Conservation (phyloP, 2,329 filamentous ascomycete genomes). For the Monascus ruber region DNA sequence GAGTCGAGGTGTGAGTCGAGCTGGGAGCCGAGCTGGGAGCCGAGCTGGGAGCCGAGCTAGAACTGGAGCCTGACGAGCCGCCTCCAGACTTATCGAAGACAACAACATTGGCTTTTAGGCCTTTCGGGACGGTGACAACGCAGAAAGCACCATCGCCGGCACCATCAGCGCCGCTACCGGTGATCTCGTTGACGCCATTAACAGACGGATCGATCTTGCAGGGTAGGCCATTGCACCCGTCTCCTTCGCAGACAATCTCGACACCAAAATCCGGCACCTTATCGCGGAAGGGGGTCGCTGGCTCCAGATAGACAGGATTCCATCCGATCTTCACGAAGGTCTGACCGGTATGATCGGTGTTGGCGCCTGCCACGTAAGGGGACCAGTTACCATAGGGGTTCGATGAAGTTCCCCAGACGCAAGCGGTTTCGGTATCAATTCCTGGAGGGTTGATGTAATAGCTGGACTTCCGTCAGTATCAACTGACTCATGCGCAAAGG, state of each 20-base stretch:
- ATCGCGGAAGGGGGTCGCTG: slow-evolving; percentile 40
- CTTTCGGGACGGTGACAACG: slow-evolving; percentile 62
- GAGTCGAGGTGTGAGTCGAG: no score
- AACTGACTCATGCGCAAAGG: no score
- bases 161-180: slow-evolving; percentile 46
- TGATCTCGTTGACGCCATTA: slow-evolving; percentile 47
- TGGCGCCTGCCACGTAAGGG: slow-evolving; percentile 65
- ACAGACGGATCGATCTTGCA: slow-evolving; percentile 57
- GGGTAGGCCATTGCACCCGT: slow-evolving; percentile 59
- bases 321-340: slow-evolving; percentile 67
- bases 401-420: slow-evolving; percentile 56
- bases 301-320: slow-evolving; percentile 61
- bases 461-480: slow-evolving; percentile 30
- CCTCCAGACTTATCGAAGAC: slow-evolving; percentile 41
- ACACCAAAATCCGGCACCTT: slow-evolving; percentile 55
- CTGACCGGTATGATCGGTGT: slow-evolving; percentile 51
- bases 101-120: slow-evolving; percentile 55
- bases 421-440: slow-evolving; percentile 47
- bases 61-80: slow-evolving; percentile 5
- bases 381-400: slow-evolving; percentile 64
- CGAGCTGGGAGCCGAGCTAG: slow-evolving; percentile 1
- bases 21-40: slow-evolving; percentile 3
- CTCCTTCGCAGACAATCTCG: slow-evolving; percentile 56
- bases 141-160: slow-evolving; percentile 62
- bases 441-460: slow-evolving; percentile 73